Conservation (phyloP, 495 filamentous ascomycete species). For the Xylaria sp. region DNA sequence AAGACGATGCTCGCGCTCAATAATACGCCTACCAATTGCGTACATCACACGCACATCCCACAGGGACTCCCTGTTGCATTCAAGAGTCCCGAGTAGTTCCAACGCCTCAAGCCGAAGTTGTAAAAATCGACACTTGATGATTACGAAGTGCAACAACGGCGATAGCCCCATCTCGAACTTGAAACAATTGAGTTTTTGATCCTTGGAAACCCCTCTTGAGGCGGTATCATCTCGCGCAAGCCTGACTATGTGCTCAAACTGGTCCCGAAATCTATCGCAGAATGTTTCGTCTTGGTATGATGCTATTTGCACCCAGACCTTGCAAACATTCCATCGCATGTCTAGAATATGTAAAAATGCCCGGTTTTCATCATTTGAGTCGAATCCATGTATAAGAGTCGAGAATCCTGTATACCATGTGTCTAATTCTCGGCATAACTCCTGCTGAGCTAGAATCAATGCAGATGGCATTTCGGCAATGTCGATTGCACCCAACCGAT, state of each 20-base stretch:
- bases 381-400: neutral
- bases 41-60: constrained; percentile 41
- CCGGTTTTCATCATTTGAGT: neutral
- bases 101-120: constrained; percentile 47
- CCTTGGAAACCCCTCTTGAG: constrained; percentile 17
- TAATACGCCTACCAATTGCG: constrained; percentile 36
- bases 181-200: constrained; percentile 42
- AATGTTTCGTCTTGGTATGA: constrained; percentile 5
- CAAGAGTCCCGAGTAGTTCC: constrained; percentile 33
- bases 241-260: constrained; percentile 17
- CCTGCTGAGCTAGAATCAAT: neutral
- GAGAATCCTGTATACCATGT: constrained; percentile 1
- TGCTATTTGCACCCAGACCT: constrained; percentile 10
- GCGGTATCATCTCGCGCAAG: constrained; percentile 26
- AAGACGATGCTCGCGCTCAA: constrained; percentile 46
- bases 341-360: neutral
- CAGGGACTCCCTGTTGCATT: constrained; percentile 35
- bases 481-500: constrained; percentile 29
- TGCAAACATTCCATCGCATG: constrained; percentile 22
- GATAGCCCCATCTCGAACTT: constrained; percentile 55
- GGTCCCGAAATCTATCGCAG: constrained; percentile 2
- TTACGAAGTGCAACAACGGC: constrained; percentile 52
- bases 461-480: neutral
- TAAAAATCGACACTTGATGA: constrained; percentile 52
- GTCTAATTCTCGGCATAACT: neutral